phyloP scores from a whole-genome alignment of 2,329 filamentous ascomycete genomes.

The Neofusicoccum laricinum region DNA sequence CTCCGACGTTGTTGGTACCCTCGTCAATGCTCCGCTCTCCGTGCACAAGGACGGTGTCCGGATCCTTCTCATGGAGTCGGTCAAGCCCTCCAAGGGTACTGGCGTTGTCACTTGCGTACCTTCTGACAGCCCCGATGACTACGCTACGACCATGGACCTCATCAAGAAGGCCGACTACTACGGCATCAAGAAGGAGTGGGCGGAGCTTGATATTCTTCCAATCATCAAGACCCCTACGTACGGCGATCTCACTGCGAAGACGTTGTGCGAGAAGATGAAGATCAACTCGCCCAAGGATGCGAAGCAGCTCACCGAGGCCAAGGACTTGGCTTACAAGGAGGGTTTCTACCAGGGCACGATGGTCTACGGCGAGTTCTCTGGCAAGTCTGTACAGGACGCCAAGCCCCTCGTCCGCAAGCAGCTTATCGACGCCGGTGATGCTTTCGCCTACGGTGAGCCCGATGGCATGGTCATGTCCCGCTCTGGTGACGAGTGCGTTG shows the following conservation, averaged over 20 bases:
- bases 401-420: constrained; percentile 81
- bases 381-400: constrained; percentile 78
- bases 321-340: constrained; percentile 95
- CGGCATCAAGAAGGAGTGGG: constrained; percentile 95
- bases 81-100: constrained; percentile 90
- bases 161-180: constrained; percentile 96
- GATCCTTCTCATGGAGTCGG: constrained; percentile 92
- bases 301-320: constrained; percentile 86
- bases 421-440: constrained; percentile 72
- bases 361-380: constrained; percentile 82
- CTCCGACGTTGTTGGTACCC: constrained; percentile 78
- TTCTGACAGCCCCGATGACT: constrained; percentile 94
- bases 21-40: constrained; percentile 85
- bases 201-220: constrained; percentile 81
- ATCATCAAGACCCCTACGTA: constrained; percentile 76
- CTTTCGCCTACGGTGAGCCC: constrained; percentile 91
- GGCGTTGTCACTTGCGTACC: constrained; percentile 95
- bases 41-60: constrained; percentile 70
- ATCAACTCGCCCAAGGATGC: constrained; percentile 95
- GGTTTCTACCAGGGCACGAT: constrained; percentile 95
- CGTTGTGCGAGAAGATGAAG: constrained; percentile 87
- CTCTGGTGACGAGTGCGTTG: constrained; percentile 89
- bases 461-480: constrained; percentile 85
- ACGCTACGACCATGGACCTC: constrained; percentile 81
- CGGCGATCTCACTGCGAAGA: constrained; percentile 78